A percentile compares a stretch with the other conserved stretches of the same genome.
These are phyloP conservation scores for Tuber borchii DNA, from an alignment of 495 filamentous ascomycete species.

Conservation along the genomic window DNA sequence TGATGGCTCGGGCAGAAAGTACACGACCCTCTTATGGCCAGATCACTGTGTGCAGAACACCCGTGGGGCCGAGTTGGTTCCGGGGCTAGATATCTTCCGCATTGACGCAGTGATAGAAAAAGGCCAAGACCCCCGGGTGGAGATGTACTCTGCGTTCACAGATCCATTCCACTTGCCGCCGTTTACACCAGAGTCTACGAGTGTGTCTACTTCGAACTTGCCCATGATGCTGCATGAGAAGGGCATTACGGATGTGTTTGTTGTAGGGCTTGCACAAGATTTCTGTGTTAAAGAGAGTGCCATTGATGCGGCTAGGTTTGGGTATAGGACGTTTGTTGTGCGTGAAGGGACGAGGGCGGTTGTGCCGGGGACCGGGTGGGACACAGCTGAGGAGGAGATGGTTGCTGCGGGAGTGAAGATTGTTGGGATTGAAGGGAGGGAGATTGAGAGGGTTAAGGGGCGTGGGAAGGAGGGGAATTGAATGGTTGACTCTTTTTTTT, in stretches of 20 bases:
- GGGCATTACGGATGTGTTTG: conserved; percentile 67
- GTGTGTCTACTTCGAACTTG: conserved; percentile 58
- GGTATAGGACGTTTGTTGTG: conserved; percentile 69
- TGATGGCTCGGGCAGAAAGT: conserved; percentile 54
- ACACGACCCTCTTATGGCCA: conserved; percentile 74
- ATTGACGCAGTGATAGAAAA: conserved; percentile 68
- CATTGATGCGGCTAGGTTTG: conserved; percentile 65
- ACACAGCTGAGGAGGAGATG: conserved; percentile 53
- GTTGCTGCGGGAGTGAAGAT: conserved; percentile 50
- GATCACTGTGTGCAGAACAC: conserved; percentile 76
- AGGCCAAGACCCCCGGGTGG: conserved; percentile 62
- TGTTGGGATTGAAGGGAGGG: conserved; percentile 48
- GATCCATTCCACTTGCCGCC: conserved; percentile 56
- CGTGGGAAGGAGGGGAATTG: background rate
- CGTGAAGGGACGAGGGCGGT: conserved; percentile 72
- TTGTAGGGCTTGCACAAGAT: conserved; percentile 79
- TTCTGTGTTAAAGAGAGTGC: conserved; percentile 83
- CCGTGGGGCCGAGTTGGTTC: conserved; percentile 64
- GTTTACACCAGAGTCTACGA: conserved; percentile 38
- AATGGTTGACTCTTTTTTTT: background rate
- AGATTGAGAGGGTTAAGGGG: conserved; percentile 47
- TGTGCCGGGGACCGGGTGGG: conserved; percentile 54
- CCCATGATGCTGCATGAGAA: conserved; percentile 50
- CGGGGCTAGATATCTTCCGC: conserved; percentile 58
- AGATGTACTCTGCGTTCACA: conserved; percentile 89